Conservation (phyloP, 768 basidiomycete species). For the Boletus subparvulus region DNA sequence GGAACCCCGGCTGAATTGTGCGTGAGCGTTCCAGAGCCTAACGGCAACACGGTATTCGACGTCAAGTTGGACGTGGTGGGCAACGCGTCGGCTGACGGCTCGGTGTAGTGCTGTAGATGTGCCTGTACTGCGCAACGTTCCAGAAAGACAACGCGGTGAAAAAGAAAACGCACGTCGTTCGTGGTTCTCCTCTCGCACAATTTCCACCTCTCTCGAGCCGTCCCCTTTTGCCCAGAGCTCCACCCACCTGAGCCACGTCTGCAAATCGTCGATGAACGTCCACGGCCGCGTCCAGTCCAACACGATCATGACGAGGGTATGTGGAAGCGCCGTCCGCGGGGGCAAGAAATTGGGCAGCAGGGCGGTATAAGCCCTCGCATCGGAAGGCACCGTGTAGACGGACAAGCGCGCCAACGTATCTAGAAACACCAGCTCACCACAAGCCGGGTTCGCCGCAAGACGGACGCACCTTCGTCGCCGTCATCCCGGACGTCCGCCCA, state of each 20-base stretch:
- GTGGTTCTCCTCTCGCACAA: conserved; percentile 74
- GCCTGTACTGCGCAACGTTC: conserved; percentile 63
- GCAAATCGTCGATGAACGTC: conserved; percentile 83
- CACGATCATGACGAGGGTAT: conserved; percentile 78
- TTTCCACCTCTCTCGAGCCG: conserved; percentile 63
- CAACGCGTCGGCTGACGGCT: conserved; percentile 68
- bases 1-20: conserved; percentile 86
- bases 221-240: conserved; percentile 79
- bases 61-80: conserved; percentile 59
- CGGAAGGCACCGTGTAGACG: conserved; percentile 86
- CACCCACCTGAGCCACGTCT: conserved; percentile 84
- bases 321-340: conserved; percentile 60
- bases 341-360: conserved; percentile 80
- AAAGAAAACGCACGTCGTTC: conserved; percentile 66
- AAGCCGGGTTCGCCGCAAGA: neutral
- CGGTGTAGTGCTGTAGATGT: conserved; percentile 86
- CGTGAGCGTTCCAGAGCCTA: conserved; percentile 82
- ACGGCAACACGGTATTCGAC: conserved; percentile 71
- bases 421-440: conserved; percentile 29
- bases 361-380: conserved; percentile 64
- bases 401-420: conserved; percentile 89
- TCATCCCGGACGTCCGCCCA: conserved; percentile 91
- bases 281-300: conserved; percentile 97
- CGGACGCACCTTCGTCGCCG: conserved; percentile 81
- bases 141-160: neutral